Conservation (phyloP, 1,139 yeast species). For the Nakaseomyces glabratus region DNA sequence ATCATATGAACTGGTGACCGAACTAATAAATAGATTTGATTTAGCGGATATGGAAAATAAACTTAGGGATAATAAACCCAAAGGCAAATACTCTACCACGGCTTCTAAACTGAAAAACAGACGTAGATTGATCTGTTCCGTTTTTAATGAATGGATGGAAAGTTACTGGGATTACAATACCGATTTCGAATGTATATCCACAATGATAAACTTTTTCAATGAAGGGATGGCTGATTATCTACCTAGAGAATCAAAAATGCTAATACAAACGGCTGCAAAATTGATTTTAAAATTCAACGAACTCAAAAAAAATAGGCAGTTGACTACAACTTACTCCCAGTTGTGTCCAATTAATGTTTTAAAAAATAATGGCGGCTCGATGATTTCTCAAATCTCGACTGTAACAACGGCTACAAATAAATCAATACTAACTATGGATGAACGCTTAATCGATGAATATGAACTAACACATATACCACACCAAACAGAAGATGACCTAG, state of each 20-base stretch:
- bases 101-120: conserved; percentile 52
- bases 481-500: conserved; percentile 25
- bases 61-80: conserved; percentile 29
- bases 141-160: conserved; percentile 78
- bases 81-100: conserved; percentile 37
- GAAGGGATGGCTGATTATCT: conserved; percentile 51
- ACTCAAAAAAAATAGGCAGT: conserved; percentile 17
- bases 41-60: conserved; percentile 34
- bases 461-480: conserved; percentile 31
- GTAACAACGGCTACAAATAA: conserved; percentile 23
- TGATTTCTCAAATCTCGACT: conserved; percentile 27
- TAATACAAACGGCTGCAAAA: conserved; percentile 55
- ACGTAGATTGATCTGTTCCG: conserved; percentile 55
- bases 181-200: conserved; percentile 56
- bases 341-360: conserved; percentile 39
- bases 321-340: conserved; percentile 27
- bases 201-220: conserved; percentile 67
- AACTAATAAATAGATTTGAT: conserved; percentile 59
- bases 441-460: conserved; percentile 33
- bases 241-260: conserved; percentile 55
- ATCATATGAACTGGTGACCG: conserved; percentile 62
- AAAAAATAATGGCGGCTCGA: conserved; percentile 21
- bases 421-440: conserved; percentile 32
- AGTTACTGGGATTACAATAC: conserved; percentile 68
- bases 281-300: conserved; percentile 30